Conservation (phyloP, 768 basidiomycete genomes). For the Podaxis sp. region DNA sequence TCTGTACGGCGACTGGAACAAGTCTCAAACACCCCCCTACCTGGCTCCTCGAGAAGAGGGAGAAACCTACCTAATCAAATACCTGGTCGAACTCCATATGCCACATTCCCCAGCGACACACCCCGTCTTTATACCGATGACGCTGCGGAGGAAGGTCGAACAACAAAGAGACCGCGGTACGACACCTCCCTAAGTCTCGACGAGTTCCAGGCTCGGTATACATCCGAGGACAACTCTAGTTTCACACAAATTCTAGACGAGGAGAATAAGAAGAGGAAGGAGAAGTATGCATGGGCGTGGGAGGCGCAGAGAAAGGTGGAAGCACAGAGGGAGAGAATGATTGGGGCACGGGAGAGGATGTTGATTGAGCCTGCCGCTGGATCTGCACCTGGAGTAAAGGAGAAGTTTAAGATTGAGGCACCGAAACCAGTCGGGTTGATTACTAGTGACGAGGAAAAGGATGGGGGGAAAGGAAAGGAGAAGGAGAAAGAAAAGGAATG, state of each 20-base stretch:
- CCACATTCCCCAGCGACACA: slow-evolving; percentile 56
- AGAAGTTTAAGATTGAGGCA: slow-evolving; percentile 60
- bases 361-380: slow-evolving; percentile 63
- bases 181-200: slow-evolving; percentile 69
- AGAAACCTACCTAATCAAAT: slow-evolving; percentile 29
- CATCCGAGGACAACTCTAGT: slow-evolving; percentile 96
- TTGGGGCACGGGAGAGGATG: slow-evolving; percentile 65
- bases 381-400: slow-evolving; percentile 51
- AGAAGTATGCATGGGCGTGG: slow-evolving; percentile 91
- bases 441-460: slow-evolving; percentile 25
- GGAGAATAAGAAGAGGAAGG: slow-evolving; percentile 80
- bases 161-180: slow-evolving; percentile 52
- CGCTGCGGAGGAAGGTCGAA: slow-evolving; percentile 30
- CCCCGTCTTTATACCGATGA: slow-evolving; percentile 39
- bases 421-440: slow-evolving; percentile 55
- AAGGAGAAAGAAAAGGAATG: slow-evolving; percentile 17
- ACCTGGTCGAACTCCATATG: slow-evolving; percentile 67
- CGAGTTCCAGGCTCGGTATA: slow-evolving; percentile 85
- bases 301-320: slow-evolving; percentile 84
- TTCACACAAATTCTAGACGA: slow-evolving; percentile 90
- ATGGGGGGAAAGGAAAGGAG: slow-evolving; percentile 21
- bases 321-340: slow-evolving; percentile 55
- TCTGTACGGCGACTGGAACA: slow-evolving; percentile 74
- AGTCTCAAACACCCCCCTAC: slow-evolving; percentile 46
- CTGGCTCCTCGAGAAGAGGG: slow-evolving; percentile 23